Evolutionary conservation across 2,329 filamentous ascomycete genomes (phyloP).

Genomic region (Aspergillus felis): DNA sequence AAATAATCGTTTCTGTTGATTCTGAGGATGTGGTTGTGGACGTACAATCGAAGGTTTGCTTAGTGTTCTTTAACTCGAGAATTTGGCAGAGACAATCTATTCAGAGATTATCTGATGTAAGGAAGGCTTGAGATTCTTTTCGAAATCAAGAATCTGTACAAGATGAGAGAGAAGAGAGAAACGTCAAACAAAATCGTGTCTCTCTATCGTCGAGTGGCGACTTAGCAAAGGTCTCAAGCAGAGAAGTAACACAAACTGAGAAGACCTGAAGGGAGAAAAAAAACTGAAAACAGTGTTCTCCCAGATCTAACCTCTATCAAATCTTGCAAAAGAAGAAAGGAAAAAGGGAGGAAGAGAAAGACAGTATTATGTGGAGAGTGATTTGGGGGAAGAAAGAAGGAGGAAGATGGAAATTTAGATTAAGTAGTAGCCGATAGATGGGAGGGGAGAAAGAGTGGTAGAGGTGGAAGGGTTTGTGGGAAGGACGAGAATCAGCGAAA

Average conservation of each 20-base stretch:
- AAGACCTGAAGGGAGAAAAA: conserved; percentile 21
- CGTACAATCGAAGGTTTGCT: background rate
- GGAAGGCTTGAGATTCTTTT: conserved; percentile 9
- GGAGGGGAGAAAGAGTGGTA: conserved; percentile 9
- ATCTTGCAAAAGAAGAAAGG: conserved; percentile 18
- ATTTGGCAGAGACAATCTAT: background rate
- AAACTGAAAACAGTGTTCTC: conserved; percentile 21
- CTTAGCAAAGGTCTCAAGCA: conserved; percentile 5
- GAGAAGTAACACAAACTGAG: conserved; percentile 14
- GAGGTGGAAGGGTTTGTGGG: conserved; percentile 8
- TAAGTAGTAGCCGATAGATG: conserved; percentile 11
- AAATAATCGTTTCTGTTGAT: background rate
- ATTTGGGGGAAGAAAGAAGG: conserved; percentile 7
- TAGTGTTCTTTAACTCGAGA: conserved; percentile 1
- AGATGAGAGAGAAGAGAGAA: conserved; percentile 22
- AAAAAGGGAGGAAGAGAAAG: conserved; percentile 10
- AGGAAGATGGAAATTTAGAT: conserved; percentile 14
- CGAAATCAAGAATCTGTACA: conserved; percentile 13
- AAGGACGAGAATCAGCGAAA: conserved; percentile 13
- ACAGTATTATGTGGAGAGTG: background rate
- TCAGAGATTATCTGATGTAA: background rate
- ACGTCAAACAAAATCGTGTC: conserved; percentile 16
- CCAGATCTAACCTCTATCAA: conserved; percentile 25
- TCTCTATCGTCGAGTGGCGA: conserved; percentile 20
- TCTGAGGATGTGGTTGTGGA: background rate